These are phyloP conservation scores for Apium graveolens DNA, from an alignment of 129 eudicot genomes.

Conservation along the genomic window DNA sequence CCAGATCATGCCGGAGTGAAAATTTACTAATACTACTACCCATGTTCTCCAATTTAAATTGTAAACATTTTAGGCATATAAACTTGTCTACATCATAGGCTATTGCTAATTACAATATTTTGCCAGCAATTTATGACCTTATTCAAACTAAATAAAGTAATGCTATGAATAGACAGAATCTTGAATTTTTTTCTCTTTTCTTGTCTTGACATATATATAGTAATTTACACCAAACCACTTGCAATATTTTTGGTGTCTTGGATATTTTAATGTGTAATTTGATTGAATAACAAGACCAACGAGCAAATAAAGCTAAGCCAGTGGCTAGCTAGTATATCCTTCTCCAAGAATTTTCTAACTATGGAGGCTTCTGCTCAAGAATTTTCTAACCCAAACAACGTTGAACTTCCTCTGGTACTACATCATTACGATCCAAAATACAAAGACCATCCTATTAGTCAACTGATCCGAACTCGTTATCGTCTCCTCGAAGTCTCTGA, in stretches of 20 bases:
- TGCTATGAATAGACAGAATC: neutral
- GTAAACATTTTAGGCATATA: neutral
- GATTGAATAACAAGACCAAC: too few species aligned
- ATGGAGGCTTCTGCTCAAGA: conserved; percentile 16
- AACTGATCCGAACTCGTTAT: conserved; percentile 18
- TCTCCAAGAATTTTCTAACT: neutral
- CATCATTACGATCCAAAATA: conserved; percentile 30
- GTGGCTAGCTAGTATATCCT: neutral
- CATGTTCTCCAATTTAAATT: neutral
- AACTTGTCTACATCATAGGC: neutral
- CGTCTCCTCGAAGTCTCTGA: conserved; percentile 34
- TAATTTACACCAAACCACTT: too few species aligned
- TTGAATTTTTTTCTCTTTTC: neutral
- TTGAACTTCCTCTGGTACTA: conserved; percentile 24
- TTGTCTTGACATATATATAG: neutral
- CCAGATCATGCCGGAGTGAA: conserved; percentile 28
- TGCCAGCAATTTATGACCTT: neutral
- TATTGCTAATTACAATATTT: neutral
- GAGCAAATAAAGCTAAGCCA: neutral
- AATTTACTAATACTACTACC: neutral
- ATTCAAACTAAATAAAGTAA: neutral
- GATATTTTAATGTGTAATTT: too few species aligned
- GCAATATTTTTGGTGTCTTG: neutral
- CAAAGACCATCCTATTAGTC: conserved; percentile 6
- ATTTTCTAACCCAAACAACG: neutral